A percentile compares a stretch with the other conserved stretches of the same genome.
phyloP scores from a whole-genome alignment of 257 asterid species.

The Nicotiana paniculata region DNA sequence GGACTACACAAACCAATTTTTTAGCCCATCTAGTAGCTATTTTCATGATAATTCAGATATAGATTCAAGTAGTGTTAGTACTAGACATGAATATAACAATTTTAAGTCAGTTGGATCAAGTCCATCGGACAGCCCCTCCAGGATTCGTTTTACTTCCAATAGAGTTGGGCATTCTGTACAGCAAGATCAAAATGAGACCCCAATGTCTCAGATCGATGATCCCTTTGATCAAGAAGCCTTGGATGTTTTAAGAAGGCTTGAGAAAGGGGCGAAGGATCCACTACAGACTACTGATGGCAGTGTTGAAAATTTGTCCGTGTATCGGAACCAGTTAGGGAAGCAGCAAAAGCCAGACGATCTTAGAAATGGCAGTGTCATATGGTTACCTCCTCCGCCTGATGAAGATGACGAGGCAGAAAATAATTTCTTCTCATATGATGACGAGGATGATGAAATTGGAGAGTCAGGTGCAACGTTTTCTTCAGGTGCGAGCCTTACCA shows the following conservation, averaged over 20 bases:
- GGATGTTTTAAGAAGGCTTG: conserved; percentile 49
- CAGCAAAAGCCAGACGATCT: conserved; percentile 43
- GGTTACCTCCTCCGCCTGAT: conserved; percentile 89
- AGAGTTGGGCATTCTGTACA: conserved; percentile 60
- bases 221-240: conserved; percentile 41
- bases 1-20: conserved; percentile 45
- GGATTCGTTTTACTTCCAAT: conserved; percentile 44
- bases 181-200: conserved; percentile 45
- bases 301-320: conserved; percentile 27
- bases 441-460: conserved; percentile 76
- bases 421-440: conserved; percentile 56
- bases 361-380: conserved; percentile 59
- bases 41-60: conserved; percentile 51
- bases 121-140: conserved; percentile 80
- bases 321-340: conserved; percentile 39
- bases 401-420: conserved; percentile 46
- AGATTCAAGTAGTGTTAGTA: conserved; percentile 72
- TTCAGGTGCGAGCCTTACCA: conserved; percentile 29
- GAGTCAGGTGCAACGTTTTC: conserved; percentile 31
- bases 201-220: conserved; percentile 29
- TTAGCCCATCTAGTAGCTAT: conserved; percentile 47
- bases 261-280: conserved; percentile 35
- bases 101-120: conserved; percentile 66
- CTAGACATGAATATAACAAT: conserved; percentile 53
- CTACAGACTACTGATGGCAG: conserved; percentile 24